phyloP scores from a whole-genome alignment of 257 asterid species.

The Ballota nigra region DNA sequence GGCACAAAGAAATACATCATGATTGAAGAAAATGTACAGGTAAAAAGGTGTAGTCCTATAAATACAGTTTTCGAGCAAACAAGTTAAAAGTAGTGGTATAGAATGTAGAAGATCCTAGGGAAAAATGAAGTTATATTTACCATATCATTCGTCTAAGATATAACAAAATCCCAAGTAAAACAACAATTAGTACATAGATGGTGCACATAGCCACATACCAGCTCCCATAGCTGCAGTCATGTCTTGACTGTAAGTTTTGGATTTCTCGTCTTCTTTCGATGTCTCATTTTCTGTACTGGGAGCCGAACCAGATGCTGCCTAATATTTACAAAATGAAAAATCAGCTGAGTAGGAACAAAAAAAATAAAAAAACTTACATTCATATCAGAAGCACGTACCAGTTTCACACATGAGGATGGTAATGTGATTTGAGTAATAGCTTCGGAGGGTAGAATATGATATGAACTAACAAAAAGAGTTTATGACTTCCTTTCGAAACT shows the following conservation, averaged over 20 bases:
- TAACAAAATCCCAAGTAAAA: not conserved
- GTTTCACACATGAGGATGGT: not conserved
- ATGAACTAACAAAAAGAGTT: no score
- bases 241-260: constrained; percentile 76
- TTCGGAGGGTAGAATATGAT: no score
- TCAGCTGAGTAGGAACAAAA: not conserved
- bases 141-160: no score
- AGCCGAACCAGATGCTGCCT: constrained; percentile 76
- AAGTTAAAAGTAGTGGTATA: no score
- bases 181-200: constrained; percentile 12
- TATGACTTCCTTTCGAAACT: not conserved
- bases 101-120: not conserved
- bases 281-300: constrained; percentile 54
- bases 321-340: no score
- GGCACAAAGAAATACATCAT: no score
- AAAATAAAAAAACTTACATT: not conserved
- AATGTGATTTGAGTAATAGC: not conserved
- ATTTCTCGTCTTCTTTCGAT: constrained; percentile 49
- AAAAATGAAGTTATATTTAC: not conserved
- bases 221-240: constrained; percentile 99
- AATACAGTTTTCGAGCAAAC: not conserved
- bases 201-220: no score
- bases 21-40: no score
- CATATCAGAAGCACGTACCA: not conserved
- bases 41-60: not conserved